phyloP scores from a whole-genome alignment of 2,329 filamentous ascomycete genomes.

The Epichloe uncinata region DNA sequence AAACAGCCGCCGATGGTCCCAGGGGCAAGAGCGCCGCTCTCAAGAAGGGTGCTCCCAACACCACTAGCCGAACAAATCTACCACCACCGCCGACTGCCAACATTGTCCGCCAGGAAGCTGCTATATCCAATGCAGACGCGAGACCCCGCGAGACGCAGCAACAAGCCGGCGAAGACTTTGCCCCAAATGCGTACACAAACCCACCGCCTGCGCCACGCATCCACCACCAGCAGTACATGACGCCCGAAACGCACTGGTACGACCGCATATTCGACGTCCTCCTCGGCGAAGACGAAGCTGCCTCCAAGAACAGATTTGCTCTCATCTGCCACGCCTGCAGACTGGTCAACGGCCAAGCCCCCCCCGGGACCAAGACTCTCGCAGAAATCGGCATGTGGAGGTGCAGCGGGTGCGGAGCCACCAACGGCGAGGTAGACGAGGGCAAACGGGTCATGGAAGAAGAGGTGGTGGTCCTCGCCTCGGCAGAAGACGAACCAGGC shows the following conservation, averaged over 20 bases:
- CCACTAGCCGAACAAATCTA: conserved; percentile 29
- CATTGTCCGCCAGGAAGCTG: conserved; percentile 31
- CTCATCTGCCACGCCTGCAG: conserved; percentile 73
- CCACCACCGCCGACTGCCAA: conserved; percentile 51
- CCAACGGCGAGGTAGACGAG: conserved; percentile 74
- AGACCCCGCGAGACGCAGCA: not conserved
- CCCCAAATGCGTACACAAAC: conserved; percentile 46
- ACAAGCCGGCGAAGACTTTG: conserved; percentile 44
- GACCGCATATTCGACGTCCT: conserved; percentile 86
- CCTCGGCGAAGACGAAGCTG: conserved; percentile 87
- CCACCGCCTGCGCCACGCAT: conserved; percentile 6
- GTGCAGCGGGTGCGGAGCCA: conserved; percentile 69
- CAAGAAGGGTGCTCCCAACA: conserved; percentile 1
- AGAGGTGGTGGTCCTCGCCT: conserved; percentile 49
- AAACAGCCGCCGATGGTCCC: conserved; percentile 1
- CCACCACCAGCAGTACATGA: conserved; percentile 7
- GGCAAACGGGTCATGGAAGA: conserved; percentile 56
- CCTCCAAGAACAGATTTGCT: conserved; percentile 78
- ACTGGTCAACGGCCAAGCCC: conserved; percentile 94
- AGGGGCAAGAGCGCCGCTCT: conserved; percentile 10
- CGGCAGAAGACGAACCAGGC: conserved; percentile 10
- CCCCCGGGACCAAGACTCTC: conserved; percentile 64
- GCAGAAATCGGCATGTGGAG: conserved; percentile 78
- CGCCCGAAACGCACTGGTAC: conserved; percentile 62
- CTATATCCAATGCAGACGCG: conserved; percentile 4